Conservation (phyloP, 2,329 filamentous ascomycete genomes). For the Fusarium tuaranense region DNA sequence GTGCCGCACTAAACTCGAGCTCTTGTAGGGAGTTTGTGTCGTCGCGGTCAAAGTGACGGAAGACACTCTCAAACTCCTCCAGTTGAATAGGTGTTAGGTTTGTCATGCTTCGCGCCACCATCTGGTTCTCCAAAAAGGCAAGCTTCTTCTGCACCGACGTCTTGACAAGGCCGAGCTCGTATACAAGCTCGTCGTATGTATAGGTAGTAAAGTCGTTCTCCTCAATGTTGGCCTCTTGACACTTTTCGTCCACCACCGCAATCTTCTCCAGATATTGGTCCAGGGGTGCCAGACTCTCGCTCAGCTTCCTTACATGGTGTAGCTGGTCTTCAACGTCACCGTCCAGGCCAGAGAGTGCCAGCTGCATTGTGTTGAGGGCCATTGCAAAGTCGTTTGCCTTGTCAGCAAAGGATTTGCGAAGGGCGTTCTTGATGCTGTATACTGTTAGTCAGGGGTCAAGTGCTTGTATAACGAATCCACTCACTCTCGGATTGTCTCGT, state of each 20-base stretch:
- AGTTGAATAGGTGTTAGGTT: constrained; percentile 98
- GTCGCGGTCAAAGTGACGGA: constrained; percentile 97
- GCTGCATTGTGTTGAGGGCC: constrained; percentile 92
- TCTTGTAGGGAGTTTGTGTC: constrained; percentile 90
- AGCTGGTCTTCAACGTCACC: constrained; percentile 97
- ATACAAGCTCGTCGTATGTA: constrained; percentile 94
- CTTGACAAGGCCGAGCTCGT: constrained; percentile 92
- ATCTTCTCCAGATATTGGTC: constrained; percentile 93
- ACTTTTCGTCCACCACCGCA: constrained; percentile 86
- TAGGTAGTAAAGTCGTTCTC: constrained; percentile 99
- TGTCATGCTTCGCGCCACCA: constrained; percentile 98
- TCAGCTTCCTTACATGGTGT: constrained; percentile 85
- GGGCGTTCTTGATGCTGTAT: constrained; percentile 87
- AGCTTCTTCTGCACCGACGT: constrained; percentile 96
- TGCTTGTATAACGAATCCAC: constrained; percentile 44
- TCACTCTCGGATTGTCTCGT: constrained; percentile 96
- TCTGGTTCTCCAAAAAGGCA: constrained; percentile 96
- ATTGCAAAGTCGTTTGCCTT: constrained; percentile 98
- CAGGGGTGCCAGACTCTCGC: constrained; percentile 87
- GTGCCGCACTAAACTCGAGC: constrained; percentile 93
- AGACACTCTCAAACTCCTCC: constrained; percentile 98
- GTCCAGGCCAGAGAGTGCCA: constrained; percentile 96
- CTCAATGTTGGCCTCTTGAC: constrained; percentile 96
- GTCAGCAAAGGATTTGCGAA: constrained; percentile 93
- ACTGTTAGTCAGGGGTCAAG: constrained; percentile 44